Evolutionary conservation across 352 stramenopile species (phyloP).

Genomic region (Phytophthora ramorum): DNA sequence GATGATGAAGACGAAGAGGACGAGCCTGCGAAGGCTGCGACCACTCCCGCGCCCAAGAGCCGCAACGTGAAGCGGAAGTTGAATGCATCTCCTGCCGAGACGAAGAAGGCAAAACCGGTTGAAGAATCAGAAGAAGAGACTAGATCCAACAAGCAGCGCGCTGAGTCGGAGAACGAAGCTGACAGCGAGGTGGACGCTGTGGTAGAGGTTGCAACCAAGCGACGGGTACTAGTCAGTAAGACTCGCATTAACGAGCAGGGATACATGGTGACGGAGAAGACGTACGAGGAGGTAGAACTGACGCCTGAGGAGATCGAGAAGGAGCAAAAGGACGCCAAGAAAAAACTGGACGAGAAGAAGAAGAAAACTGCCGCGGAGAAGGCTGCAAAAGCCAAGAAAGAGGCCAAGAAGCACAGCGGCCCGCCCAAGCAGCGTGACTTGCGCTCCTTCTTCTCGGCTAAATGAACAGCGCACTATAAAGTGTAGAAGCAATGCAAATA

Average conservation of each 20-base stretch:
- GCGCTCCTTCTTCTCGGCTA: slow-evolving; percentile 65
- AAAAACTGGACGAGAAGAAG: slow-evolving; percentile 53
- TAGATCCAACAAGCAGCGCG: slow-evolving; percentile 5
- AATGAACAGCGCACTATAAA: slow-evolving; percentile 30
- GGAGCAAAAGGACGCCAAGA: slow-evolving; percentile 53
- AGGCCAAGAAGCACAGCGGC: slow-evolving; percentile 53
- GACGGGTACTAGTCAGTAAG: slow-evolving; percentile 68
- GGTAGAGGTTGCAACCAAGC: slow-evolving; percentile 49
- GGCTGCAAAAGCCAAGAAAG: slow-evolving; percentile 53
- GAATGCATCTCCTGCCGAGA: slow-evolving; percentile 40
- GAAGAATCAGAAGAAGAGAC: slow-evolving; percentile 25
- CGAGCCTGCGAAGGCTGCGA: slow-evolving; percentile 17
- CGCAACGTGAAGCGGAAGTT: slow-evolving; percentile 60
- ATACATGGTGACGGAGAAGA: slow-evolving; percentile 89
- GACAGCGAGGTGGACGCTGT: slow-evolving; percentile 12
- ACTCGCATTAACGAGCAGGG: slow-evolving; percentile 82
- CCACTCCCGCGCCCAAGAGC: slow-evolving; percentile 29
- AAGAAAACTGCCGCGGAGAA: slow-evolving; percentile 44
- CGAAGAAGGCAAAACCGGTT: slow-evolving; percentile 27
- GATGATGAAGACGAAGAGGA: slow-evolving; percentile 71
- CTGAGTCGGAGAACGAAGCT: slow-evolving; percentile 40
- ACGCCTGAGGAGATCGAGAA: slow-evolving; percentile 62
- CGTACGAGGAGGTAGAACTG: slow-evolving; percentile 74
- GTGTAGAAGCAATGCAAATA: slow-evolving; percentile 33
- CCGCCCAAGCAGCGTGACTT: slow-evolving; percentile 75